phyloP scores from a whole-genome alignment of 2,329 filamentous ascomycete species.

The Tolypocladium inflatum region DNA sequence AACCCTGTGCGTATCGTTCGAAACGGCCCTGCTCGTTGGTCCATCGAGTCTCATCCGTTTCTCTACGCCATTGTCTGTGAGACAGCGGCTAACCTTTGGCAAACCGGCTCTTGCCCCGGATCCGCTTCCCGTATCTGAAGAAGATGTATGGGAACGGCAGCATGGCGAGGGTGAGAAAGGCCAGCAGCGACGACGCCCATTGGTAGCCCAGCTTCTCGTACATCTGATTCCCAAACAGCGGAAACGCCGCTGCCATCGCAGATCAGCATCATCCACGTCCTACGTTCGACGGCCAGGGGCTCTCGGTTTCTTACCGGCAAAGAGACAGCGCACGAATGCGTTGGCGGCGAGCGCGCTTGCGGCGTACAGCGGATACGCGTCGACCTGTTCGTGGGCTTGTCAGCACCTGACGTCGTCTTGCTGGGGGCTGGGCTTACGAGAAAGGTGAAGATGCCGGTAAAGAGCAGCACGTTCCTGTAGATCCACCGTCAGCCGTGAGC shows the following conservation, averaged over 20 bases:
- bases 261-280: slow-evolving; percentile 5
- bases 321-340: slow-evolving; percentile 66
- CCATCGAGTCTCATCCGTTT: not conserved
- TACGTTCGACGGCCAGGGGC: not conserved
- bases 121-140: slow-evolving; percentile 48
- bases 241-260: slow-evolving; percentile 52
- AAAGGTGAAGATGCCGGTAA: slow-evolving; percentile 81
- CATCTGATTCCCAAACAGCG: slow-evolving; percentile 66
- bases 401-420: not conserved
- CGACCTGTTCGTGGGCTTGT: slow-evolving; percentile 36
- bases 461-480: slow-evolving; percentile 63
- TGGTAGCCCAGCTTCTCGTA: slow-evolving; percentile 60
- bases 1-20: not conserved
- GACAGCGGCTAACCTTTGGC: slow-evolving; percentile 22
- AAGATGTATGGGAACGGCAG: slow-evolving; percentile 56
- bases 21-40: not conserved
- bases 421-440: slow-evolving; percentile 43
- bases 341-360: slow-evolving; percentile 77
- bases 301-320: slow-evolving; percentile 46
- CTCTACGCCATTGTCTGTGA: not conserved
- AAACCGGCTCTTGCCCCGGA: slow-evolving; percentile 46
- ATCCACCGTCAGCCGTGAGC: slow-evolving; percentile 14
- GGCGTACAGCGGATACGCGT: slow-evolving; percentile 67
- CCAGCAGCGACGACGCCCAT: slow-evolving; percentile 57
- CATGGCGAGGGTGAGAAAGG: slow-evolving; percentile 52